These are phyloP conservation scores for Moringa oleifera DNA, from an alignment of 345 rosid species.

Conservation along the genomic window DNA sequence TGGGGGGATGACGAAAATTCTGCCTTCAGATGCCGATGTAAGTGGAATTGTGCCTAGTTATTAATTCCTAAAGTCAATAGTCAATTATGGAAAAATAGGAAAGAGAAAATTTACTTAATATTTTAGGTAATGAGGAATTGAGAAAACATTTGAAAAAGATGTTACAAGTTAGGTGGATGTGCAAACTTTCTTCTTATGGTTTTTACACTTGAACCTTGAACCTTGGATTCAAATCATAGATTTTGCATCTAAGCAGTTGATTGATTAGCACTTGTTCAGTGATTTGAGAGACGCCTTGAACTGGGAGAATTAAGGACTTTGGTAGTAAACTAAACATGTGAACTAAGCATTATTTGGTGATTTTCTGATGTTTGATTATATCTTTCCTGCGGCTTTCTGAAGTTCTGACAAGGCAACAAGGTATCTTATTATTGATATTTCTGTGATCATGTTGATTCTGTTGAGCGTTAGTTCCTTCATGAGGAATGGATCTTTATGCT, in stretches of 20 bases:
- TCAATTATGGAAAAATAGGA: neutral
- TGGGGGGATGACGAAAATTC: slow-evolving; percentile 89
- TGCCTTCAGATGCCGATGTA: slow-evolving; percentile 80
- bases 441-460: neutral
- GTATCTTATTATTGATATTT: too few relatives aligned
- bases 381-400: neutral
- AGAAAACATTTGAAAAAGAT: neutral
- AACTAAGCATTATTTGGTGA: neutral
- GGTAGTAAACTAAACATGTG: too few relatives aligned
- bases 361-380: too few relatives aligned
- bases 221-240: neutral
- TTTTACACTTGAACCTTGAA: neutral
- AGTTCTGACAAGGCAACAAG: neutral
- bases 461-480: too few relatives aligned
- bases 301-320: neutral
- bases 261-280: neutral
- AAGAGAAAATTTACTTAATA: neutral
- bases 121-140: neutral
- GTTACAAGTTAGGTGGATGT: neutral
- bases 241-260: neutral
- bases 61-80: neutral
- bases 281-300: neutral
- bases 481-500: too few relatives aligned
- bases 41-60: slow-evolving; percentile 23
- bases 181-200: neutral